phyloP scores from a whole-genome alignment of 192 early-diverging fungal genomes.

The Coemansia sp. region DNA sequence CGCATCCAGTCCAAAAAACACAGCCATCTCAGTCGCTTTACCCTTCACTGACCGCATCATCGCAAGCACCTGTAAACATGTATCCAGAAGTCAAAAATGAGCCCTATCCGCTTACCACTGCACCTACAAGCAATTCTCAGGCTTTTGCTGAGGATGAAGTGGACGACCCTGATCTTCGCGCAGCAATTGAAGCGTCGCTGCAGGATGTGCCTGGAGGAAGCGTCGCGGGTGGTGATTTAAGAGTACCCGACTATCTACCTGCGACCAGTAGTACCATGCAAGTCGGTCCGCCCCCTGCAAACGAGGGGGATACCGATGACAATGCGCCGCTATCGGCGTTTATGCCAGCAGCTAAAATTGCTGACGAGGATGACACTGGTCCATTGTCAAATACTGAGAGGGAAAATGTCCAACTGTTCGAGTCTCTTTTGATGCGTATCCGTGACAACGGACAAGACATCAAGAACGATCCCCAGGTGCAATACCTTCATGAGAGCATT shows the following conservation, averaged over 20 bases:
- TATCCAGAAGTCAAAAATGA: conserved; percentile 32
- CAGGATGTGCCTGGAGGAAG: conserved; percentile 52
- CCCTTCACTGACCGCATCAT: background rate
- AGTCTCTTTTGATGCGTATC: conserved; percentile 79
- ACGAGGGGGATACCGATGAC: conserved; percentile 5
- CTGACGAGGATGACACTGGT: conserved; percentile 36
- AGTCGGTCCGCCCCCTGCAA: background rate
- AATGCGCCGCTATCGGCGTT: conserved; percentile 26
- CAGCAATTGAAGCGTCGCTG: conserved; percentile 78
- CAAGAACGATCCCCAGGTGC: conserved; percentile 72
- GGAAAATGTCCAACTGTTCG: conserved; percentile 89
- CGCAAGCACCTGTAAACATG: conserved; percentile 6
- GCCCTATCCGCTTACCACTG: conserved; percentile 39
- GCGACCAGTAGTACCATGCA: conserved; percentile 4
- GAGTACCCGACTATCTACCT: conserved; percentile 27
- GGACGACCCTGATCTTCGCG: conserved; percentile 68
- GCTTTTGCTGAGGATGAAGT: conserved; percentile 49
- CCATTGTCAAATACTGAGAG: conserved; percentile 76
- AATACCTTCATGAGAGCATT: conserved; percentile 84
- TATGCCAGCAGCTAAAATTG: conserved; percentile 35
- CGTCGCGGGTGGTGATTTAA: background rate
- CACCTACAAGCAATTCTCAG: conserved; percentile 7
- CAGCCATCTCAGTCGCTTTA: conserved; percentile 1
- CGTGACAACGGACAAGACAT: conserved; percentile 79
- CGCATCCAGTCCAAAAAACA: conserved; percentile 1